A percentile compares a stretch with the other conserved stretches of the same genome.
Conservation (phyloP, 2,329 filamentous ascomycete species). For the Fonsecaea multimorphosa region DNA sequence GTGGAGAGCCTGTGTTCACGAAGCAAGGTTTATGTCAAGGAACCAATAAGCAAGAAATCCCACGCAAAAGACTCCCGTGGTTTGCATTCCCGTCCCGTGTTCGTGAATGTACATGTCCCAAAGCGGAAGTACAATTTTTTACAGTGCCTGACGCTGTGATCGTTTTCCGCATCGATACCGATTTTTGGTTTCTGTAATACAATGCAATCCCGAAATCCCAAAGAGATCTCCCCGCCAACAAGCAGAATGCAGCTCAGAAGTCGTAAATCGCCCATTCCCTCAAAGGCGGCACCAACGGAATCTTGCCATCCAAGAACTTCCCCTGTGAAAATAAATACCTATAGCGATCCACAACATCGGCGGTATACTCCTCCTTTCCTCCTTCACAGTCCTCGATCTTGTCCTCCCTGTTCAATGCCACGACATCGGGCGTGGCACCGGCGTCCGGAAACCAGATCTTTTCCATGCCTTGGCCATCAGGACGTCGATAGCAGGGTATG, state of each 20-base stretch:
- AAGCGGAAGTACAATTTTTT: background rate
- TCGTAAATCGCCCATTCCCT: slow-evolving; percentile 77
- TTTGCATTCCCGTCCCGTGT: background rate
- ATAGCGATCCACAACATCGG: slow-evolving; percentile 67
- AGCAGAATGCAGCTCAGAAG: slow-evolving; percentile 55
- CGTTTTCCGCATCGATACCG: background rate
- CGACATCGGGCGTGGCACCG: slow-evolving; percentile 58
- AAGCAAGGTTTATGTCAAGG: background rate
- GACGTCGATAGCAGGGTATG: slow-evolving; percentile 57
- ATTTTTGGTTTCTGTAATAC: no score
- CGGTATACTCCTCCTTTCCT: slow-evolving; percentile 63
- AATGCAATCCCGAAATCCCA: background rate
- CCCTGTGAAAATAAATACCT: slow-evolving; percentile 68
- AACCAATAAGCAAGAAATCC: background rate
- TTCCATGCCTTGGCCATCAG: slow-evolving; percentile 63
- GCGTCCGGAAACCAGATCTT: slow-evolving; percentile 76
- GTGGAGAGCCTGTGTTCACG: background rate
- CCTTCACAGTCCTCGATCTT: slow-evolving; percentile 47
- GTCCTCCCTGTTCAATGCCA: slow-evolving; percentile 57
- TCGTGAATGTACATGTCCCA: background rate
- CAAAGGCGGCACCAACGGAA: slow-evolving; percentile 79
- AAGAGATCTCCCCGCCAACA: background rate
- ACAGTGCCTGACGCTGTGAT: background rate
- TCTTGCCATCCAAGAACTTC: slow-evolving; percentile 68
- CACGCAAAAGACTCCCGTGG: background rate